Base-by-base conservation (phyloP, 1,284 basidiomycete genomes). In the Pyrrhoderma lamaoense region DNA sequence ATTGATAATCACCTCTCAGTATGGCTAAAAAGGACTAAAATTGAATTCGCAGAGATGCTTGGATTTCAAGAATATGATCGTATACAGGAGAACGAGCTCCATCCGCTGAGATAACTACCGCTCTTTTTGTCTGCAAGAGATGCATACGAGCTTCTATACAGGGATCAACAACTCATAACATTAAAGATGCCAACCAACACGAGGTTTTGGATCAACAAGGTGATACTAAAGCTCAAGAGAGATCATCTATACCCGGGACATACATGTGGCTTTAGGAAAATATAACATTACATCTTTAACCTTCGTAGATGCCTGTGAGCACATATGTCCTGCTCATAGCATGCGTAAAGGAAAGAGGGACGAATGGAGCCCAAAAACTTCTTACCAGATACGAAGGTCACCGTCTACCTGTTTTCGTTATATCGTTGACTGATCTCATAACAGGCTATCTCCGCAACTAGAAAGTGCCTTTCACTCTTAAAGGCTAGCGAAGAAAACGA, bases 101-200 rank as follows among this genome's bases (percentile, higher is more conserved):
- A 79, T 62, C 82, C 81, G 0, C 74, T 13, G 72, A 81, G 38
- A 70, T 80, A 43, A 52, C 80, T 11, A 79, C 75, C 4, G 79
- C 81, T 0, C 65, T 76, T 21, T 86, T 83, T 62, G 60, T 65
- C 22, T 87, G 85, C 60, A 71, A 61, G 51, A 59, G 60, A 42
- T 87, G 84, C 57, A 59, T 65, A 2, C 61, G 72, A 2, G 61
- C 65, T 13, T 58, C 53, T 19, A 62, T 61, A 31, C 67, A 69
- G 56, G 60, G 61, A 23, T 65, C 66, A 5, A 31, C 27, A 31
- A 31, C 5, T 31, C n/a, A n/a, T n/a, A n/a, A n/a, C n/a, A n/a
- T n/a, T n/a, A n/a, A n/a, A n/a, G n/a, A n/a, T n/a, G n/a, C n/a
- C n/a, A n/a, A n/a, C n/a, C n/a, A n/a, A n/a, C n/a, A n/a, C n/a